Evolutionary conservation across 2,329 filamentous ascomycete genomes (phyloP), one percentile per base, ranked within the genome.

Genomic region (Aspergillus tanneri): DNA sequence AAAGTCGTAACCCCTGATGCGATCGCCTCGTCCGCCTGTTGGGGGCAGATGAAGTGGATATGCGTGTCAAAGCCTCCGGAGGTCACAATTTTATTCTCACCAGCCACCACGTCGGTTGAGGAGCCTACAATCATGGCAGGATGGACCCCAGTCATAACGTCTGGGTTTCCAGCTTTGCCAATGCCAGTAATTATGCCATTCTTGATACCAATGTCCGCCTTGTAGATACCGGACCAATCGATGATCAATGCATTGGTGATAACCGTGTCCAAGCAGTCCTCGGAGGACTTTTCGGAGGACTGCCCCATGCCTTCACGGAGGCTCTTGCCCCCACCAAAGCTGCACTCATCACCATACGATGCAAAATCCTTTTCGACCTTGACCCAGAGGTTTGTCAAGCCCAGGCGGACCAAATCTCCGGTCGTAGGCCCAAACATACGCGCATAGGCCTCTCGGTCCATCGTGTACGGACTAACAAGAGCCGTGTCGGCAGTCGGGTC

Each of bases 251-350:
- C 92, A 62, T 96, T 97, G 2, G 85, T 89, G 50, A 97, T 83
- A 19, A 96, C 88, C 38, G 92, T 81, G 66, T 97, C 92, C 49
- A 96, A 73, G 19, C 82, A 83, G 19, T 91, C 84, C 2, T 77
- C 75, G 60, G 92, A 86, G 0, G 80, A 72, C 35, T 88, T 79
- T 4, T 89, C 91, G 19, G 85, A 86, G 4, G 90, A 88, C 73
- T 96, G 91, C 3, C 91, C 92, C 91, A 97, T 97, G 24, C 92
- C 92, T 68, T 97, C 92, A 52, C 92, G 82, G 49, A 97, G 73
- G 28, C 90, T 93, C 77, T 97, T 97, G 38, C 92, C 92, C 36
- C 92, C 92, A 12, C 92, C 92, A 69, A 97, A 97, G 56, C 90
- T 87, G 68, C 91, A 96, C 73, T 97, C 92, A 55, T 97, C 92